phyloP scores from a whole-genome alignment of 805 yeast species.

The Yarrowia sp. region DNA sequence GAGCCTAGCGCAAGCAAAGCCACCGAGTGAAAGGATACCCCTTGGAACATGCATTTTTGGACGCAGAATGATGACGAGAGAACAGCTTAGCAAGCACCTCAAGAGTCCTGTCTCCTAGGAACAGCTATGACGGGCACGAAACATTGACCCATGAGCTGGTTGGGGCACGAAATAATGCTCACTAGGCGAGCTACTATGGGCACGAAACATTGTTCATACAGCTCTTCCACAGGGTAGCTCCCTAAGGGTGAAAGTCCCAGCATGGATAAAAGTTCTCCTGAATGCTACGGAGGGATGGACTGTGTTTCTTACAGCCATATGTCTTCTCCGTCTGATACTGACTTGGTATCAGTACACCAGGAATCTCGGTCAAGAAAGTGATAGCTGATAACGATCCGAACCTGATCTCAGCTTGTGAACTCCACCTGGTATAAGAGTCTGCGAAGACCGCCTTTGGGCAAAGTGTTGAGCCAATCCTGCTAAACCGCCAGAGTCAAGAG shows the following conservation, averaged over 20 bases:
- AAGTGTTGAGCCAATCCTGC: conserved; percentile 1
- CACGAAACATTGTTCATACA: too few relatives aligned
- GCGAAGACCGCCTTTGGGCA: conserved; percentile 1
- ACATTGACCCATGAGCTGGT: neutral
- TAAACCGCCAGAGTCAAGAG: neutral
- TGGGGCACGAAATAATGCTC: neutral
- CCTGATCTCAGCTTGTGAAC: neutral
- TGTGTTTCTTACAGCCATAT: neutral
- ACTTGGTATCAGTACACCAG: conserved; percentile 1
- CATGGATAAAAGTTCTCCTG: neutral
- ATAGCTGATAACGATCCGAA: conserved; percentile 1
- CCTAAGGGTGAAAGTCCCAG: conserved; percentile 5
- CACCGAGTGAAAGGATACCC: conserved; percentile 4
- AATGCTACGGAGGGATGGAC: conserved; percentile 1
- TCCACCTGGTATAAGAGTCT: conserved; percentile 3
- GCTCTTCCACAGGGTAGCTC: neutral
- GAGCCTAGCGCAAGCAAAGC: conserved; percentile 1
- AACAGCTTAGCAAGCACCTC: neutral
- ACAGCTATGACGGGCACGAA: conserved; percentile 7
- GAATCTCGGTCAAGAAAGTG: neutral
- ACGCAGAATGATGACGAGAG: conserved; percentile 1
- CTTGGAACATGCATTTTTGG: neutral
- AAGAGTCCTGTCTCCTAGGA: neutral
- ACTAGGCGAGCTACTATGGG: neutral
- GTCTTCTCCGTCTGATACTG: conserved; percentile 1